These are phyloP conservation scores for Thermomucor indicae-seudaticae DNA, from an alignment of 371 early-diverging fungal species.

Conservation along the genomic window DNA sequence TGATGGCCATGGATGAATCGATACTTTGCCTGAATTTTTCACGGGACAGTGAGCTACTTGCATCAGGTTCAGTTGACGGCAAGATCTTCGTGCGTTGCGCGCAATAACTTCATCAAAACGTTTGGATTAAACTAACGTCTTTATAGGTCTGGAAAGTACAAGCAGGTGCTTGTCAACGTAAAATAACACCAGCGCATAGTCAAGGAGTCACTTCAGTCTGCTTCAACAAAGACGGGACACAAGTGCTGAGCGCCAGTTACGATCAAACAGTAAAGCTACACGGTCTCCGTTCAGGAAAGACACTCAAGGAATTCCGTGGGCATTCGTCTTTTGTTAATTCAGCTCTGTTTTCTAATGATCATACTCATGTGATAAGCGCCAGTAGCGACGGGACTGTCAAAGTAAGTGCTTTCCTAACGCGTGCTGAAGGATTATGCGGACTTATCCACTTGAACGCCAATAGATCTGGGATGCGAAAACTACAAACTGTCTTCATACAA, in stretches of 20 bases:
- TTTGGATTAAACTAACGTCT: not conserved
- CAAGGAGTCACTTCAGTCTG: slow-evolving; percentile 80
- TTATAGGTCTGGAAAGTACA: slow-evolving; percentile 73
- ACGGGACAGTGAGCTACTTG: slow-evolving; percentile 74
- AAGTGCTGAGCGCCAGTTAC: slow-evolving; percentile 81
- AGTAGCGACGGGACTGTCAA: slow-evolving; percentile 87
- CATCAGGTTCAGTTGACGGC: slow-evolving; percentile 86
- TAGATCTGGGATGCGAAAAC: slow-evolving; percentile 78
- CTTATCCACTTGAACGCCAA: not conserved
- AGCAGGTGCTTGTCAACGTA: slow-evolving; percentile 69
- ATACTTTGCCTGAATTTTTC: slow-evolving; percentile 78
- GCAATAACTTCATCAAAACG: not conserved
- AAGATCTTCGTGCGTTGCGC: slow-evolving; percentile 62
- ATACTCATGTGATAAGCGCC: slow-evolving; percentile 66
- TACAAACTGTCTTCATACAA: slow-evolving; percentile 33
- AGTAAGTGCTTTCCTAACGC: slow-evolving; percentile 35
- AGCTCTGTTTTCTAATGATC: slow-evolving; percentile 67
- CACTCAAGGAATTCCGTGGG: slow-evolving; percentile 86
- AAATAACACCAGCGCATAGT: slow-evolving; percentile 80
- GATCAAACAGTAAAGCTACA: slow-evolving; percentile 81
- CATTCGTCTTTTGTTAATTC: slow-evolving; percentile 89
- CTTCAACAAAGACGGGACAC: slow-evolving; percentile 75
- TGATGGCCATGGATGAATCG: slow-evolving; percentile 92
- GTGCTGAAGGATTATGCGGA: not conserved
- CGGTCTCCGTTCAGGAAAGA: slow-evolving; percentile 87